Evolutionary conservation across 1,139 yeast genomes (phyloP), one percentile per base, ranked within the genome.

Genomic region (Yamadazyma mexicana): DNA sequence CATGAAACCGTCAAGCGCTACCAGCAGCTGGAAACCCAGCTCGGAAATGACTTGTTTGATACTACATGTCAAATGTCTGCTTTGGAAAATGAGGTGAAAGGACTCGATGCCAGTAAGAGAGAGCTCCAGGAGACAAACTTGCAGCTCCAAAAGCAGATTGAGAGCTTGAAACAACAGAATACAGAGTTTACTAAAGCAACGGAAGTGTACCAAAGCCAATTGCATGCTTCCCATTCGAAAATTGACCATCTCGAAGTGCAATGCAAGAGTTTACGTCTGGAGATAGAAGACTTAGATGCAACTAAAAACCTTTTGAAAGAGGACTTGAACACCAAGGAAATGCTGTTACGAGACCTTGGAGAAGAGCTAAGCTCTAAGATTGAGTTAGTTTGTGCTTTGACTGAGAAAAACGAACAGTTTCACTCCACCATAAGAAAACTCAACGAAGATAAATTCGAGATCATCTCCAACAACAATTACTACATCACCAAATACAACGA

Each of bases 381-480:
- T 2, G 37, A 34, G 17, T 25, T 31, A 20, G 25, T 31, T n/a
- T 3, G 15, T 5, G n/a, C n/a, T 3, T 9, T 37, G 14, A 17
- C 33, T 5, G 4, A 17, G n/a, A 17, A 26, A 14, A n/a, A 16
- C 14, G 29, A 6, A 8, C 29, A 26, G 5, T 17, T 29, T 7
- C 15, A 33, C 14, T 8, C 26, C 17, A 39, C 11, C 9, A 29
- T 38, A n/a, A 31, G 33, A 3, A 15, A 16, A 14, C 5, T 33
- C 11, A 38, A 28, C 17, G 26, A 40, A 14, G 44, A 40, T 12
- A 38, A 40, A 22, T 10, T 38, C 2, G 44, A 43, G 25, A 18
- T 38, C 10, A 40, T 38, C 20, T 35, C 41, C 17, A 40, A 42
- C 18, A 42, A 40, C 27, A 42, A 42, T 25, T 40, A 31, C 31